A percentile compares a stretch with the other conserved stretches of the same genome.
Evolutionary conservation across 179 eudicot species (phyloP).

Genomic region (Nepenthes alata): DNA sequence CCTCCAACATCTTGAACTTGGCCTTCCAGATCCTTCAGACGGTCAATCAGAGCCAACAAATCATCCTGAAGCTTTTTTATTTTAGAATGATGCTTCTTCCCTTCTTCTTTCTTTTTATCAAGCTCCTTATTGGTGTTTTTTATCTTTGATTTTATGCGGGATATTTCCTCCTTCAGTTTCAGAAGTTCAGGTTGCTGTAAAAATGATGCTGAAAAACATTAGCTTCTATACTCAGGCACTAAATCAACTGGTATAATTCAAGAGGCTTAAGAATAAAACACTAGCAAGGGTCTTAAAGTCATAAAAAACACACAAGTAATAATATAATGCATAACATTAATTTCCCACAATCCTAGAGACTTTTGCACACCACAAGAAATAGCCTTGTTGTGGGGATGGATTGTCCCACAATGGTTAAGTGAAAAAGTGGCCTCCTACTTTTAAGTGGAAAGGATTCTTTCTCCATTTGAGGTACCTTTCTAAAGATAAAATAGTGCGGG

Average conservation of each 20-base stretch:
- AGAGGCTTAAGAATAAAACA: background rate
- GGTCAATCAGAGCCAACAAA: constrained; percentile 40
- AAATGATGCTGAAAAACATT: constrained; percentile 8
- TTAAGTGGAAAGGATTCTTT: no score
- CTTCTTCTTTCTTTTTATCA: constrained; percentile 77
- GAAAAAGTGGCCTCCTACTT: no score
- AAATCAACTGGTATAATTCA: background rate
- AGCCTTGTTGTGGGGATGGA: no score
- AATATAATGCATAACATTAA: no score
- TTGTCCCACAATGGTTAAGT: no score
- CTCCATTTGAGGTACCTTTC: no score
- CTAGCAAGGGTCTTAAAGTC: no score
- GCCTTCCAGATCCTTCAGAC: constrained; percentile 48
- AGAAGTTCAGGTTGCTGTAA: constrained; percentile 82
- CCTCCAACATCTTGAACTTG: constrained; percentile 62
- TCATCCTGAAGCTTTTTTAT: constrained; percentile 68
- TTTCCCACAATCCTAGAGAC: no score
- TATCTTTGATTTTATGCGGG: constrained; percentile 57
- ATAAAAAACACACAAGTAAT: no score
- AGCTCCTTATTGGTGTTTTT: constrained; percentile 77
- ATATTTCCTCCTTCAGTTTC: constrained; percentile 64
- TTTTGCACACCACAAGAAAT: no score
- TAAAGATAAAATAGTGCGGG: no score
- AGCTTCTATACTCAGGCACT: background rate
- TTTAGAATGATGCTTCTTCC: constrained; percentile 52